phyloP scores from a whole-genome alignment of 1,284 basidiomycete genomes.

The Porphyrellus sp. region DNA sequence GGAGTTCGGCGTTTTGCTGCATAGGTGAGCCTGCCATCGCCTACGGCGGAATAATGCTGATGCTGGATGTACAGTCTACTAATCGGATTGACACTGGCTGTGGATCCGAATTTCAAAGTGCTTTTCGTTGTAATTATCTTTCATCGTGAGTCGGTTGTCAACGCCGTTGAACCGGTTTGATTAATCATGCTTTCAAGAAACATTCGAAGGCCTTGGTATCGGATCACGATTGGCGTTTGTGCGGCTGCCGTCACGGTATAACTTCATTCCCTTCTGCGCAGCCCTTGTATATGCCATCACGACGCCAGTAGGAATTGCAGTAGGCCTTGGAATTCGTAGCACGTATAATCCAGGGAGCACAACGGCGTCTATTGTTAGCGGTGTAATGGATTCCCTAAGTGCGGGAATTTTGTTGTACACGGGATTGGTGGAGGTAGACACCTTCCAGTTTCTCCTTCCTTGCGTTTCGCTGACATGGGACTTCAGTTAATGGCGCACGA shows the following conservation, averaged over 20 bases:
- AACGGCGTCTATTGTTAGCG: slow-evolving; percentile 77
- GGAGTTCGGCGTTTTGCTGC: slow-evolving; percentile 90
- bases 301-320: slow-evolving; percentile 82
- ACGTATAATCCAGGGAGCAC: slow-evolving; percentile 80
- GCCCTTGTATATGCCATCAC: slow-evolving; percentile 74
- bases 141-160: slow-evolving; percentile 58
- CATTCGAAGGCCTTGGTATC: slow-evolving; percentile 88
- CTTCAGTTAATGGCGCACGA: slow-evolving; percentile 83
- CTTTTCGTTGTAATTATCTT: slow-evolving; percentile 92
- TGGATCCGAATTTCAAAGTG: slow-evolving; percentile 75
- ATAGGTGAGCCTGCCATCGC: slow-evolving; percentile 48
- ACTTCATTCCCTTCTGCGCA: slow-evolving; percentile 62
- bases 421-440: slow-evolving; percentile 76
- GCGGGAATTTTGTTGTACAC: slow-evolving; percentile 91
- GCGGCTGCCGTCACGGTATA: slow-evolving; percentile 55
- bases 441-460: background rate
- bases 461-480: background rate
- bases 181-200: slow-evolving; percentile 49
- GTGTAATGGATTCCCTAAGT: slow-evolving; percentile 81
- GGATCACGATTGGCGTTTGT: slow-evolving; percentile 82
- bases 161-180: background rate
- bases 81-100: slow-evolving; percentile 92
- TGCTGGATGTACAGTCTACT: slow-evolving; percentile 52
- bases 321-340: slow-evolving; percentile 77
- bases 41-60: background rate